Evolutionary conservation across 2,329 filamentous ascomycete genomes (phyloP), one percentile per base, ranked within the genome.

Genomic region (Fusarium tanahbumbuense): DNA sequence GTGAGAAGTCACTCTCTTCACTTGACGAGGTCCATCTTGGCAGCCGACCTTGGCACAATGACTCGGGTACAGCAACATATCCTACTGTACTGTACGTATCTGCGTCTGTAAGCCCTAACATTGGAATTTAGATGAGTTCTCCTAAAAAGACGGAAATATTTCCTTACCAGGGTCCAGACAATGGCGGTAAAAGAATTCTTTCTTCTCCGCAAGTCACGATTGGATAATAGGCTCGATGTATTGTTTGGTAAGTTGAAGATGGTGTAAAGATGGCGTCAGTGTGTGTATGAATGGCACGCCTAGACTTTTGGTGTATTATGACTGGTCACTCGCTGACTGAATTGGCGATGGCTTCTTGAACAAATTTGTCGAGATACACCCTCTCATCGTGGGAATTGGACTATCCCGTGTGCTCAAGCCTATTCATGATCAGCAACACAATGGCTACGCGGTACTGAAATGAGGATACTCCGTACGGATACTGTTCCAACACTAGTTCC

Each of bases 221-320:
- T 57, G 49, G 28, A 25, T 34, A 41, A 64, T 64, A 40, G 13
- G 25, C 23, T 23, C 18, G 5, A 34, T 27, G 53, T 44, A 28
- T 32, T 30, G 23, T 53, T 16, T 49, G 49, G 40, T 28, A 37
- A 64, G 53, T 64, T 70, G 32, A 50, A 41, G 60, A 62, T 63
- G 55, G 63, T 69, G 64, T 67, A 65, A 70, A 45, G 53, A 60
- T 67, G 59, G 66, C 66, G 66, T 68, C 66, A 67, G 55, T 46
- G 30, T 63, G 42, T 66, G 49, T 50, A 18, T 49, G 16, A 56
- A 37, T 8, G 41, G 27, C 48, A 57, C 22, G 53, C 50, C 48
- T 27, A 47, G 64, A n/a, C 30, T 46, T 30, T 37, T 53, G 22
- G 37, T 25, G 50, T 23, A n/a, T 41, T 18, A 22, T 52, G 56